Conservation (phyloP, 2,329 filamentous ascomycete genomes). For the Zymoseptoria brevis region DNA sequence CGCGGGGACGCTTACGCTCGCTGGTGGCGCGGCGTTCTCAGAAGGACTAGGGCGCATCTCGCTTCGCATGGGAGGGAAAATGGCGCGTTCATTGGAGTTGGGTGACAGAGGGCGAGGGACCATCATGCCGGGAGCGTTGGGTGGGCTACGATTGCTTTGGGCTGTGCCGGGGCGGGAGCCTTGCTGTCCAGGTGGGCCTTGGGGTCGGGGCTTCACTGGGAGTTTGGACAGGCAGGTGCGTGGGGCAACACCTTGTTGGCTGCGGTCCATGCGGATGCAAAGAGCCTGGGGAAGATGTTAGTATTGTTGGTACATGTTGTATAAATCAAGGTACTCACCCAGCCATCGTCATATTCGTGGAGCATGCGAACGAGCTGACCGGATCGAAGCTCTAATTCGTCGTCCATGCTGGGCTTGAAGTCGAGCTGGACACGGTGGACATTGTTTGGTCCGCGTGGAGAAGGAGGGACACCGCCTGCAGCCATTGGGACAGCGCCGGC, state of each 20-base stretch:
- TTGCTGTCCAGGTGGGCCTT: slow-evolving; percentile 43
- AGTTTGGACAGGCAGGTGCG: slow-evolving; percentile 88
- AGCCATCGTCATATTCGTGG: slow-evolving; percentile 97
- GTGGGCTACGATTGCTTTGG: slow-evolving; percentile 30
- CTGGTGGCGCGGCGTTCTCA: neutral
- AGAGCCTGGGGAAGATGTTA: slow-evolving; percentile 56
- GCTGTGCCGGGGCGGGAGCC: slow-evolving; percentile 14
- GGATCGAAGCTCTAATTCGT: slow-evolving; percentile 73
- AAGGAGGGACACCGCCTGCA: slow-evolving; percentile 33
- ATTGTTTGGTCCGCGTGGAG: slow-evolving; percentile 45
- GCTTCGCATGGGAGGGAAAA: slow-evolving; percentile 15
- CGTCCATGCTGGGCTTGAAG: slow-evolving; percentile 85
- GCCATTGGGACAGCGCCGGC: slow-evolving; percentile 34
- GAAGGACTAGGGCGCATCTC: slow-evolving; percentile 15
- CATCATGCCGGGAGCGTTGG: slow-evolving; percentile 27
- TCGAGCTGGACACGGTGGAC: slow-evolving; percentile 92
- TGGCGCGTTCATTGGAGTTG: slow-evolving; percentile 7
- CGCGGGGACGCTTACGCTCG: neutral
- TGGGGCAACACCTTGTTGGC: slow-evolving; percentile 85
- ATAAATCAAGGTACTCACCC: slow-evolving; percentile 55
- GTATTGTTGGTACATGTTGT: slow-evolving; percentile 1
- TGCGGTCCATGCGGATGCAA: slow-evolving; percentile 82
- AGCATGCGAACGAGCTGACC: slow-evolving; percentile 82
- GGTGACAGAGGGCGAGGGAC: slow-evolving; percentile 16
- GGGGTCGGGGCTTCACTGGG: slow-evolving; percentile 74